Conservation (phyloP, 2,329 filamentous ascomycete genomes). For the Albophoma yamanashiensis region DNA sequence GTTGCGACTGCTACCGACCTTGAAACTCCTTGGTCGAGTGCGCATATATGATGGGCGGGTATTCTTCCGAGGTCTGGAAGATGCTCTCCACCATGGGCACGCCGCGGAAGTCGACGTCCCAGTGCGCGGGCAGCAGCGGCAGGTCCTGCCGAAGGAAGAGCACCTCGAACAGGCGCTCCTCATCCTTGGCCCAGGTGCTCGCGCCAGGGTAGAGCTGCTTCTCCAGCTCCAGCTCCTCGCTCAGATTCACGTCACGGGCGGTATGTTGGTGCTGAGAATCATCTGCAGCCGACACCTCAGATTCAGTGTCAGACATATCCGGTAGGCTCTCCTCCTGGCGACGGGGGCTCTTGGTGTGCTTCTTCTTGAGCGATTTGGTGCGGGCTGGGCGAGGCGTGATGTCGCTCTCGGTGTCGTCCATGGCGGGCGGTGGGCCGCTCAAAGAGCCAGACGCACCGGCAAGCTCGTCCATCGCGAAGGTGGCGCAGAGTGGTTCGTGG, state of each 20-base stretch:
- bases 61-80: slow-evolving; percentile 20
- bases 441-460: background rate
- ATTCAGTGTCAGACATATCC: background rate
- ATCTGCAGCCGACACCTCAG: background rate
- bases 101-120: slow-evolving; percentile 28
- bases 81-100: slow-evolving; percentile 26
- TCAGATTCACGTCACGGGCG: background rate
- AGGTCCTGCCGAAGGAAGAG: slow-evolving; percentile 29
- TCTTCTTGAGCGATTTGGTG: background rate
- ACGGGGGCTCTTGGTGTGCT: background rate
- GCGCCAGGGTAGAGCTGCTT: slow-evolving; percentile 30
- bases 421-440: background rate
- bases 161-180: slow-evolving; percentile 31
- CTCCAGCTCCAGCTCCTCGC: slow-evolving; percentile 31
- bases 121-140: slow-evolving; percentile 27
- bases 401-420: background rate
- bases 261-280: background rate
- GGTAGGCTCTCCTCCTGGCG: background rate
- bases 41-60: slow-evolving; percentile 26
- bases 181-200: slow-evolving; percentile 39
- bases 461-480: background rate
- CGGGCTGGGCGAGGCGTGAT: background rate
- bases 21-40: slow-evolving; percentile 22
- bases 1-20: slow-evolving; percentile 15
- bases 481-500: background rate